phyloP scores from a whole-genome alignment of 768 basidiomycete genomes.

The Rhodosporidiobolus sp. region DNA sequence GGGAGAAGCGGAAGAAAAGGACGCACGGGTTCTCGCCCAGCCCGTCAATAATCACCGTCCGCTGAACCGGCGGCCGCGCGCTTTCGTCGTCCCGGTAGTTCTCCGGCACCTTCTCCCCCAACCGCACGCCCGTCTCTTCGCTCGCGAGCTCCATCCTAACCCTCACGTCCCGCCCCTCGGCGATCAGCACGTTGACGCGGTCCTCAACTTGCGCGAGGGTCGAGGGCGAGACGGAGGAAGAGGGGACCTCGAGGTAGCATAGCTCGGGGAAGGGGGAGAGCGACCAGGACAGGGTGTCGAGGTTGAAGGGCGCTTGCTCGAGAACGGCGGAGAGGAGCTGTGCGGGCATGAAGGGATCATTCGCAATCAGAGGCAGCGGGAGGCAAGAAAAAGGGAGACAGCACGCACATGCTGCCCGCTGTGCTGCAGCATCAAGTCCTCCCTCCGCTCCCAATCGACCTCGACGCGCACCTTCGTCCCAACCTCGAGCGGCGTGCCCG shows the following conservation, averaged over 20 bases:
- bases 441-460: slow-evolving; percentile 62
- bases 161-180: slow-evolving; percentile 64
- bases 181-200: slow-evolving; percentile 65
- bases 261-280: slow-evolving; percentile 65
- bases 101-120: slow-evolving; percentile 57
- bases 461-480: slow-evolving; percentile 60
- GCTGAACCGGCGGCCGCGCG: slow-evolving; percentile 51
- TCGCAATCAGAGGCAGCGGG: neutral
- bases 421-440: slow-evolving; percentile 80
- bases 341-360: too few relatives aligned
- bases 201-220: slow-evolving; percentile 64
- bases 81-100: slow-evolving; percentile 67
- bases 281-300: slow-evolving; percentile 80
- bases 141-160: slow-evolving; percentile 67
- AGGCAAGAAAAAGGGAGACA: too few relatives aligned
- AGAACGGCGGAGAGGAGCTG: slow-evolving; percentile 66
- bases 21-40: slow-evolving; percentile 74
- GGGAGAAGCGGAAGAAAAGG: neutral
- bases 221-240: slow-evolving; percentile 61
- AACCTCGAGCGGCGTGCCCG: slow-evolving; percentile 56
- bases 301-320: slow-evolving; percentile 51
- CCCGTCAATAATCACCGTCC: slow-evolving; percentile 78
- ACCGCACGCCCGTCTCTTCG: slow-evolving; percentile 44
- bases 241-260: slow-evolving; percentile 72
- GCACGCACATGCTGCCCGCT: slow-evolving; percentile 68